These are phyloP conservation scores for Phytophthora ramorum DNA, from an alignment of 352 stramenopile species.

Conservation along the genomic window DNA sequence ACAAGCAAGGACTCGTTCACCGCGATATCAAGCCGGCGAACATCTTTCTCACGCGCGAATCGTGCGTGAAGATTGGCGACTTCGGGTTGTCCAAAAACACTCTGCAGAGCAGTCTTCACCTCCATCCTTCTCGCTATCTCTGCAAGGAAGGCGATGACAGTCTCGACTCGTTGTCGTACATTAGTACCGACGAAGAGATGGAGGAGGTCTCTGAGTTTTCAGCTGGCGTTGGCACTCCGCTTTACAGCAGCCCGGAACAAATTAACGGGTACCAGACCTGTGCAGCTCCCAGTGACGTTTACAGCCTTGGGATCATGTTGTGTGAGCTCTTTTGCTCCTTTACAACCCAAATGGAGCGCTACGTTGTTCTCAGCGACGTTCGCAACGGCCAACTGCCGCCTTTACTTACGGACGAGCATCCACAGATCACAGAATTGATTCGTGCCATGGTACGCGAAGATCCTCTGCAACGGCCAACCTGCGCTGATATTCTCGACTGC, in stretches of 20 bases:
- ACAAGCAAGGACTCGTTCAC: slow-evolving; percentile 75
- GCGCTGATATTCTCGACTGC: slow-evolving; percentile 48
- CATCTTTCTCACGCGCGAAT: slow-evolving; percentile 79
- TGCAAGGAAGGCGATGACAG: slow-evolving; percentile 44
- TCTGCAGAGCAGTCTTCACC: slow-evolving; percentile 60
- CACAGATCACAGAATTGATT: slow-evolving; percentile 56
- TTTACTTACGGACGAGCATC: slow-evolving; percentile 40
- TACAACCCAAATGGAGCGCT: slow-evolving; percentile 82
- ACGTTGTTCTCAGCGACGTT: slow-evolving; percentile 56
- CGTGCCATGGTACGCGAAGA: slow-evolving; percentile 60
- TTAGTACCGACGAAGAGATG: slow-evolving; percentile 34
- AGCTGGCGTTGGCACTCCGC: slow-evolving; percentile 66
- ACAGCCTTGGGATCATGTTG: slow-evolving; percentile 75
- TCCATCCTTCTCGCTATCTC: slow-evolving; percentile 61
- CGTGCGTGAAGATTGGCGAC: slow-evolving; percentile 84
- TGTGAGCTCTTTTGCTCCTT: slow-evolving; percentile 83
- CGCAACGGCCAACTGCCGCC: slow-evolving; percentile 50
- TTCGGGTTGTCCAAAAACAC: slow-evolving; percentile 84
- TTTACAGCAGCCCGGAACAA: slow-evolving; percentile 85
- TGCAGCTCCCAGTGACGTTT: slow-evolving; percentile 70
- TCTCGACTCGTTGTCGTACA: slow-evolving; percentile 27
- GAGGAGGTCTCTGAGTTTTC: slow-evolving; percentile 60
- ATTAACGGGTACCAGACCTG: slow-evolving; percentile 45
- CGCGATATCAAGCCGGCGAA: slow-evolving; percentile 87
- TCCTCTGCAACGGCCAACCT: slow-evolving; percentile 46